Evolutionary conservation across 148 eudicot species (phyloP).

Genomic region (Dysphania ambrosioides): DNA sequence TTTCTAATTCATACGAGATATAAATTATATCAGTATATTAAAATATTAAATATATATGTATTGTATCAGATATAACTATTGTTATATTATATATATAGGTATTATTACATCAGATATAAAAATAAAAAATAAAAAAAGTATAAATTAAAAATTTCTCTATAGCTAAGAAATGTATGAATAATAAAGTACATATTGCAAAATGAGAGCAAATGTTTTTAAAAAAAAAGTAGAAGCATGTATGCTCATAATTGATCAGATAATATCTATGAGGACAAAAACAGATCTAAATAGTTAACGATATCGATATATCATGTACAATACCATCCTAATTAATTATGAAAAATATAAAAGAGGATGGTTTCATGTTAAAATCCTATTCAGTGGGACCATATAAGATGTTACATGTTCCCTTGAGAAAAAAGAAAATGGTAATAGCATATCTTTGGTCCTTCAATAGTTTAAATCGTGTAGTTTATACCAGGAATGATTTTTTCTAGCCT

Average conservation of each 20-base stretch:
- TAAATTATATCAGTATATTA: too few species aligned
- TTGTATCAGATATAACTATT: too few species aligned
- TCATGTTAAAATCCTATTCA: not conserved
- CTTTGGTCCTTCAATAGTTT: not conserved
- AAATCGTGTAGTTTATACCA: not conserved
- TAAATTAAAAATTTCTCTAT: too few species aligned
- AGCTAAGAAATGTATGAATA: too few species aligned
- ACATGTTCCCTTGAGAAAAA: slow-evolving; percentile 9
- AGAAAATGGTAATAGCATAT: not conserved
- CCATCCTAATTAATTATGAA: not conserved
- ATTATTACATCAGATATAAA: too few species aligned
- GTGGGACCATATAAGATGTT: slow-evolving; percentile 5
- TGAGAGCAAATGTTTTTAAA: too few species aligned
- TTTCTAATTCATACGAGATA: too few species aligned
- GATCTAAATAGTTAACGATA: not conserved
- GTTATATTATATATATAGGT: too few species aligned
- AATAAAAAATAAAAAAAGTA: too few species aligned
- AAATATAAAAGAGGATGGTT: slow-evolving; percentile 6
- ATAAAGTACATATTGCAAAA: too few species aligned
- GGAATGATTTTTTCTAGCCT: not conserved
- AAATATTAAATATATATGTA: too few species aligned
- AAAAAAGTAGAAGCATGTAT: not conserved
- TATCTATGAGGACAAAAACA: not conserved
- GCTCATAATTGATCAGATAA: slow-evolving; percentile 1
- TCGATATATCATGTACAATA: slow-evolving; percentile 1